A percentile compares a stretch with the other conserved stretches of the same genome.
Evolutionary conservation across 2,329 filamentous ascomycete species (phyloP).

Genomic region (Fusarium sp.): DNA sequence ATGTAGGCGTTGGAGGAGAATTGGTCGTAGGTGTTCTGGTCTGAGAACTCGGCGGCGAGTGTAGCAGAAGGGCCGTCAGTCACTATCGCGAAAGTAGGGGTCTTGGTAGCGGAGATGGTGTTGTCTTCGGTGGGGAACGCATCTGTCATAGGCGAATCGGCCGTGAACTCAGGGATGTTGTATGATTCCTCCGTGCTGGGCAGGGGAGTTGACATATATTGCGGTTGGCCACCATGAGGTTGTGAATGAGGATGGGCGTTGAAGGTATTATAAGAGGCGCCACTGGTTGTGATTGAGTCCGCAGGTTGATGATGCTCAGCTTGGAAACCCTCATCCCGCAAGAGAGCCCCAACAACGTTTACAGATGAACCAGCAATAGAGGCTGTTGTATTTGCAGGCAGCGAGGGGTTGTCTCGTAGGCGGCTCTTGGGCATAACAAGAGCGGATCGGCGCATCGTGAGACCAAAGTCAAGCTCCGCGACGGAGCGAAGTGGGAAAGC

Average conservation of each 20-base stretch:
- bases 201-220: background rate
- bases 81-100: slow-evolving; percentile 14
- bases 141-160: slow-evolving; percentile 36
- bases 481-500: slow-evolving; percentile 11
- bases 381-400: background rate
- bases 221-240: slow-evolving; percentile 7
- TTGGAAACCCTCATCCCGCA: slow-evolving; percentile 35
- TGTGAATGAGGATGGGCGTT: slow-evolving; percentile 1
- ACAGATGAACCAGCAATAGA: slow-evolving; percentile 10
- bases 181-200: slow-evolving; percentile 10
- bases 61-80: slow-evolving; percentile 1
- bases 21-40: slow-evolving; percentile 10
- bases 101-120: slow-evolving; percentile 12
- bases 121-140: slow-evolving; percentile 22
- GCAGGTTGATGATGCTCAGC: slow-evolving; percentile 16
- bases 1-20: background rate
- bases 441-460: slow-evolving; percentile 40
- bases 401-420: slow-evolving; percentile 22
- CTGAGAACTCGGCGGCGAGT: background rate
- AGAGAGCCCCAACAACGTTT: slow-evolving; percentile 15
- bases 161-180: slow-evolving; percentile 1
- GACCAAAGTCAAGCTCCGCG: slow-evolving; percentile 5
- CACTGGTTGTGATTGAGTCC: slow-evolving; percentile 5
- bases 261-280: slow-evolving; percentile 5
- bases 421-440: slow-evolving; percentile 26